A percentile compares a stretch with the other conserved stretches of the same genome.
Conservation (phyloP, 164 flowering plant species). For the Annona squamosa region DNA sequence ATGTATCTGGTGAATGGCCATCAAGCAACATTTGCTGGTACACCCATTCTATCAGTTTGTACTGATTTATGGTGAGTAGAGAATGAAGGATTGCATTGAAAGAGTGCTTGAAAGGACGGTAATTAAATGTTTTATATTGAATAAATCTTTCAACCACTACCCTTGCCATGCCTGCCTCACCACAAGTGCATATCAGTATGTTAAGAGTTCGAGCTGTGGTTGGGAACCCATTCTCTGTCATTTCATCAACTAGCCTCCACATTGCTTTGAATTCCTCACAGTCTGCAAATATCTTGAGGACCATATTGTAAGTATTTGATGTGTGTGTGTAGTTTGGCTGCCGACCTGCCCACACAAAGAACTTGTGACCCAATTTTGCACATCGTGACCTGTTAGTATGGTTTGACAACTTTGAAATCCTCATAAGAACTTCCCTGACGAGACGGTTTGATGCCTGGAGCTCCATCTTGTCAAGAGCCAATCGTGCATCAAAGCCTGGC, state of each 20-base stretch:
- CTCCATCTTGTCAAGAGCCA: slow-evolving; percentile 40
- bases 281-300: slow-evolving; percentile 75
- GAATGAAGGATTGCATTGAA: slow-evolving; percentile 74
- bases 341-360: slow-evolving; percentile 69
- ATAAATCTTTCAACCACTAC: slow-evolving; percentile 72
- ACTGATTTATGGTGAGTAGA: slow-evolving; percentile 49
- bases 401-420: slow-evolving; percentile 41
- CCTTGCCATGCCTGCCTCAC: slow-evolving; percentile 66
- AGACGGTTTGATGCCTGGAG: slow-evolving; percentile 46
- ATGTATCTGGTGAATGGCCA: slow-evolving; percentile 50
- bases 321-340: slow-evolving; percentile 63
- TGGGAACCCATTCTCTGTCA: slow-evolving; percentile 66
- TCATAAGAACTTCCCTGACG: slow-evolving; percentile 61
- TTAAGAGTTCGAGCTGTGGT: slow-evolving; percentile 69
- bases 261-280: slow-evolving; percentile 68
- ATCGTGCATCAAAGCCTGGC: slow-evolving; percentile 56
- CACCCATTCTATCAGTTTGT: slow-evolving; percentile 81
- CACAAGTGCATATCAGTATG: slow-evolving; percentile 74
- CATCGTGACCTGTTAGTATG: slow-evolving; percentile 33
- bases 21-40: slow-evolving; percentile 63
- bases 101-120: slow-evolving; percentile 66
- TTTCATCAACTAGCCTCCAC: slow-evolving; percentile 80
- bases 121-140: slow-evolving; percentile 61
- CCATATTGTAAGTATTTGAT: slow-evolving; percentile 48
- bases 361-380: slow-evolving; percentile 70